These are phyloP conservation scores for Rosa hybrid DNA, from an alignment of 331 rosid species.

Conservation along the genomic window DNA sequence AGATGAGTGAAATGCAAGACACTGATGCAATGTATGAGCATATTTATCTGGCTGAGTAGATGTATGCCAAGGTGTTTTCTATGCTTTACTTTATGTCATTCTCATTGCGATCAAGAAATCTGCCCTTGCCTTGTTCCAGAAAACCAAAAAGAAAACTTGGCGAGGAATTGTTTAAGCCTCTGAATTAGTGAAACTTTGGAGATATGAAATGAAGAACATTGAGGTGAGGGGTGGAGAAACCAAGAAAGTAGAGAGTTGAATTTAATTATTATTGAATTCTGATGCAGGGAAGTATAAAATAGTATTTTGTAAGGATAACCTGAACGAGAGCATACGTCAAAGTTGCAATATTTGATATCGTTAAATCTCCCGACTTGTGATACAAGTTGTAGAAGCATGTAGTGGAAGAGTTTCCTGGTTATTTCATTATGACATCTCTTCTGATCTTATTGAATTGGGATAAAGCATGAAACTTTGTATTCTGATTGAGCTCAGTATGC, in stretches of 20 bases:
- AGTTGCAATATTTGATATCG: not conserved
- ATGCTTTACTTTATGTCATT: not conserved
- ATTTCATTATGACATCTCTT: not conserved
- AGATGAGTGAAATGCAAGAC: not conserved
- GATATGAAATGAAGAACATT: not conserved
- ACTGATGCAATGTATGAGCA: not conserved
- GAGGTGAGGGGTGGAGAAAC: not conserved
- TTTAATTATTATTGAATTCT: not conserved
- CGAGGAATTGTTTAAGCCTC: not conserved
- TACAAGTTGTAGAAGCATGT: not conserved
- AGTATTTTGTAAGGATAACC: not conserved
- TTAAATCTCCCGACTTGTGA: not conserved
- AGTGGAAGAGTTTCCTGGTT: not conserved
- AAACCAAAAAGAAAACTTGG: not conserved
- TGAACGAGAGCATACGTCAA: not conserved
- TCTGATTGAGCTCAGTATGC: slow-evolving; percentile 2
- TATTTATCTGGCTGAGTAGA: not conserved
- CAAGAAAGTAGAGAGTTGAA: not conserved
- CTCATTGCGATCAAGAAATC: not conserved
- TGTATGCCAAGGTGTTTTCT: not conserved
- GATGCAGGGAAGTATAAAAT: not conserved
- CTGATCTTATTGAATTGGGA: not conserved
- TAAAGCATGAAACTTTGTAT: slow-evolving; percentile 1
- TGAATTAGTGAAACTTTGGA: not conserved
- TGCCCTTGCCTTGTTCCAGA: not conserved